Evolutionary conservation across 805 yeast genomes (phyloP), one percentile per base, ranked within the genome.

Genomic region (Torulaspora microellipsoides): DNA sequence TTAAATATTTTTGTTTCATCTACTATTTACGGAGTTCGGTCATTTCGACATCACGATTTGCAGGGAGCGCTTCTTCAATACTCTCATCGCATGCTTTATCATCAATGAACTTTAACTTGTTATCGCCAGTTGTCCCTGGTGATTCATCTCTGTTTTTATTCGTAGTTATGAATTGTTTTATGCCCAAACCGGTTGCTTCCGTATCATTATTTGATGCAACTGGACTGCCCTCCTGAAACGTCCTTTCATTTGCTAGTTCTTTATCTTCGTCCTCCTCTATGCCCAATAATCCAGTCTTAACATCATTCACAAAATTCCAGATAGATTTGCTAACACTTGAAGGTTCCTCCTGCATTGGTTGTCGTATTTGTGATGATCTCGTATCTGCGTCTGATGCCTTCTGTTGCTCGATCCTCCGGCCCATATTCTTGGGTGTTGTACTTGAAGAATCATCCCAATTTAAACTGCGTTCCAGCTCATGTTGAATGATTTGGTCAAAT

Each of bases 401-500:
- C 15, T 42, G 49, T 38, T 15, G 6, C 62, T 62, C 15, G 55
- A 36, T 5, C 11, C 10, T 13, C 15, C 14, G 11, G 3, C 10
- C 10, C 7, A 23, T 14, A 4, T n/a, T 15, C 7, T 9, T 23
- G 20, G 39, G 31, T 3, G 40, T 23, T 17, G 46, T 28, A 27
- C 42, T 23, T 51, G 55, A 30, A 51, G 52, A 33, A 48, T 42
- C 53, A 27, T 60, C 67, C 50, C 70, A 62, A 14, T 67, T 55
- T 33, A 72, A 66, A 17, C 74, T 63, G 48, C 73, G 78, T 51
- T 82, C 89, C 44, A 83, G 68, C 58, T 83, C 89, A 45, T 72
- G 75, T 55, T 79, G 86, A 27, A 83, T 66, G 61, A 81, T 68
- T 41, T 75, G 78, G 58, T 83, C 91, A 55, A 83, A 74, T 48